Base-by-base conservation (phyloP, 495 filamentous ascomycete genomes). In the Tuber borchii region DNA sequence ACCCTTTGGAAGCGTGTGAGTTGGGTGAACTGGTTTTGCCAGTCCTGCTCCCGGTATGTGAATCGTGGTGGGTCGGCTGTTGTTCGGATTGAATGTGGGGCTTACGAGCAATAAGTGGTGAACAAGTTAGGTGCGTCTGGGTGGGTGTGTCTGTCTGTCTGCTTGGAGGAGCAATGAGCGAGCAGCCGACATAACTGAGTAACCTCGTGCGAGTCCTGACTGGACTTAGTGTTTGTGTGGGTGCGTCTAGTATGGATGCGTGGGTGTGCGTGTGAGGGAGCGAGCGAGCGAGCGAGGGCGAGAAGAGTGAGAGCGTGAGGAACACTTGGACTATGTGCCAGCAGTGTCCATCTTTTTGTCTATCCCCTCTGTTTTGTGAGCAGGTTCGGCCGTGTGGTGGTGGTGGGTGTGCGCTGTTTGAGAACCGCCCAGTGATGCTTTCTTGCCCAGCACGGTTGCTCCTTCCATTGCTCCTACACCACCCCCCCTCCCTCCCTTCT, bases 11-110 rank as follows among this genome's bases (percentile, higher is more conserved):
- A 65, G 56, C 26, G 56, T 65, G 56, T 65, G 56, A 65, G 26
- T 65, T 65, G 56, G 26, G 56, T 65, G 56, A 65, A 65, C 56
- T 26, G 31, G 56, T 65, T 19, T 65, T 65, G 6, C 56, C 26
- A 65, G 12, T 65, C 26, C 56, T 8, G 56, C 12, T 65, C 34
- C 26, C 26, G 56, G 56, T 65, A 34, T 65, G 56, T 34, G 56
- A 65, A 65, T 65, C 34, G 56, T 65, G 56, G 56, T 65, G 56
- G 14, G 56, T 65, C 56, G 56, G 56, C 56, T 65, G 56, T 65
- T 65, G 31, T 26, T 34, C 26, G 26, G 26, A 65, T 34, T 65
- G 56, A 65, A 65, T 34, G 56, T 65, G 56, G 56, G 56, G 56
- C 56, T 65, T 65, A 65, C 56, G 26, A 65, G 56, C 26, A 65